Base-by-base conservation (phyloP, 305 asterid species). In the Rubia peregrina region DNA sequence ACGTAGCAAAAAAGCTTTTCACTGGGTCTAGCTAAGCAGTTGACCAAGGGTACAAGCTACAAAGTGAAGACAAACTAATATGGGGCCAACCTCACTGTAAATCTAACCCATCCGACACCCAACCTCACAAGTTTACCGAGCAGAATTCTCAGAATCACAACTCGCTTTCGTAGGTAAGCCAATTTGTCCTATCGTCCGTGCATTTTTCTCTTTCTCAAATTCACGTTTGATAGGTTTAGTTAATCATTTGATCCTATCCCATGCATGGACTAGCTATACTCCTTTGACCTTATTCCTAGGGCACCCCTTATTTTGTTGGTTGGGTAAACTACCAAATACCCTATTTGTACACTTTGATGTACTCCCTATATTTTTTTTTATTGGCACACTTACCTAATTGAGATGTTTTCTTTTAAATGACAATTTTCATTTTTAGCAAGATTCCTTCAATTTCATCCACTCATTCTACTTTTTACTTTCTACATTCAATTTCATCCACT, bases 61-160 rank as follows among this genome's bases (percentile, higher is more conserved):
- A 46, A 1, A 51, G 42, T 36, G n/a, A 33, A 0, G 59, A 30
- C 77, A 26, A 36, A 60, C 3, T 17, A 6, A 6, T 0, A 17
- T 53, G 44, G 55, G 49, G 48, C 71, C 61, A 71, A 65, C 57
- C 65, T 65, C 76, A 41, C 38, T 14, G 57, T 51, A 65, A 53
- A n/a, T 73, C 76, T 73, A 73, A 24, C 40, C 71, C 17, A 33
- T 49, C 56, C 56, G 56, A 30, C 19, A 30, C 10, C 36, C 7
- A 13, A n/a, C 22, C n/a, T n/a, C 16, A 7, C 60, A 65, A 36
- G 43, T 41, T 65, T 11, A 49, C 22, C 59, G 59, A 24, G 17
- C 59, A 51, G 59, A 16, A 6, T 17, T 51, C 57, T 51, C 21
- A 51, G 57, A 51, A 51, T 51, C 57, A 16, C 59, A 51, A 9